Evolutionary conservation across 768 basidiomycete species (phyloP).

Genomic region (Termitomyces sp.): DNA sequence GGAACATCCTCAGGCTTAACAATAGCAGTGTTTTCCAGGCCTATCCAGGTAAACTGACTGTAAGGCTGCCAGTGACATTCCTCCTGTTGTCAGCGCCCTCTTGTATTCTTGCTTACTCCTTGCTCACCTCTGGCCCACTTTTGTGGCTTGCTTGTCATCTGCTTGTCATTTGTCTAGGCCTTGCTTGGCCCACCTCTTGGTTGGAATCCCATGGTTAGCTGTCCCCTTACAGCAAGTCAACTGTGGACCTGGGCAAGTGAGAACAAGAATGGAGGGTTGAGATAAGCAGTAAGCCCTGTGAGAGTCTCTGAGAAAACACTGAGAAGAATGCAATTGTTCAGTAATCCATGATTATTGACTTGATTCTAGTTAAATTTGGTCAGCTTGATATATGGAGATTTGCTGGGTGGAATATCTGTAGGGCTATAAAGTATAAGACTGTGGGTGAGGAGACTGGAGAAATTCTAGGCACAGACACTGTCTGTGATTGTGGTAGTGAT

Average conservation of each 20-base stretch:
- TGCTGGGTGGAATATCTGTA: constrained; percentile 35
- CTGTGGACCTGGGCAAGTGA: constrained; percentile 51
- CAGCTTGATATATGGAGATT: constrained; percentile 26
- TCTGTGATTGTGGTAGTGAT: constrained; percentile 9
- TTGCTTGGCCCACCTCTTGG: too few species aligned
- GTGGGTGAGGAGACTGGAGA: neutral
- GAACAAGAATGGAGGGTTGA: constrained; percentile 59
- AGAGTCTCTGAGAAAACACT: constrained; percentile 67
- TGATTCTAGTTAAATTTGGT: constrained; percentile 22
- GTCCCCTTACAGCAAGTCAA: too few species aligned
- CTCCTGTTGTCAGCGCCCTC: too few species aligned
- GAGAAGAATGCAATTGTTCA: constrained; percentile 35
- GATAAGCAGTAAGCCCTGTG: constrained; percentile 69
- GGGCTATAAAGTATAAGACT: constrained; percentile 71
- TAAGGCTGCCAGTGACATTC: too few species aligned
- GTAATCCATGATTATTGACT: constrained; percentile 47
- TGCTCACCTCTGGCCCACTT: too few species aligned
- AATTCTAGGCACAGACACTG: constrained; percentile 8
- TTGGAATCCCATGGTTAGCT: too few species aligned
- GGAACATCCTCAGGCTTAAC: too few species aligned
- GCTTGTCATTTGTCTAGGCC: too few species aligned
- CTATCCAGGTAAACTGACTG: too few species aligned
- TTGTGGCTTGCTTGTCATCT: too few species aligned
- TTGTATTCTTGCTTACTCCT: too few species aligned
- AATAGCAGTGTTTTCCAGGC: too few species aligned